Evolutionary conservation across 495 filamentous ascomycete genomes (phyloP).

Genomic region (Penicillium samsonianum): DNA sequence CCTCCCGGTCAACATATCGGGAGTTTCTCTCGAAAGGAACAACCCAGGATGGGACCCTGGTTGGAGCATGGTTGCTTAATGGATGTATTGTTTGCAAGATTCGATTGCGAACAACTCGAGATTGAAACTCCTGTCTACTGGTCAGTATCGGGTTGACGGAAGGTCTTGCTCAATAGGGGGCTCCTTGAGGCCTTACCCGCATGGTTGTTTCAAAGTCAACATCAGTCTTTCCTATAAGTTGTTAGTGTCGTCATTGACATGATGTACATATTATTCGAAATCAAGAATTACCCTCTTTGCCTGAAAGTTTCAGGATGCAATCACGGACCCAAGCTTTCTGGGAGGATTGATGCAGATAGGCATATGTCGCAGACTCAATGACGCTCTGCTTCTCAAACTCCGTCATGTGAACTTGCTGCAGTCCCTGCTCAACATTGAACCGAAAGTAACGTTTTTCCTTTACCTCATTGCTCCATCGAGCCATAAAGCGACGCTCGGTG

Average conservation of each 20-base stretch:
- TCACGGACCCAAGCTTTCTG: conserved; percentile 15
- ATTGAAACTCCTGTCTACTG: not conserved
- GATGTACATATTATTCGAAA: not conserved
- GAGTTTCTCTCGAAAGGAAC: conserved; percentile 35
- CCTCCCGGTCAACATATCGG: conserved; percentile 30
- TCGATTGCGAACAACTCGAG: not conserved
- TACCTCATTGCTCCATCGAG: conserved; percentile 20
- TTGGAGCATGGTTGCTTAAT: not conserved
- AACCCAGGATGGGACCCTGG: conserved; percentile 14
- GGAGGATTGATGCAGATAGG: conserved; percentile 19
- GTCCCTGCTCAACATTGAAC: conserved; percentile 24
- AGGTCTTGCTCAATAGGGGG: not conserved
- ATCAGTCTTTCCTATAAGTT: conserved; percentile 12
- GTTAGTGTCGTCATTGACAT: not conserved
- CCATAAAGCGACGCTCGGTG: conserved; percentile 22
- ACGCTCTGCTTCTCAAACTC: conserved; percentile 17
- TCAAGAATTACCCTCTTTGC: conserved; percentile 12
- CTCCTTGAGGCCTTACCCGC: conserved; percentile 2
- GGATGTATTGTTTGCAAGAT: not conserved
- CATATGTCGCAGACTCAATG: conserved; percentile 22
- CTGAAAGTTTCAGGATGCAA: conserved; percentile 16
- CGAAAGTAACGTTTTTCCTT: conserved; percentile 13
- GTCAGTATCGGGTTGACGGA: not conserved
- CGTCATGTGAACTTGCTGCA: conserved; percentile 20
- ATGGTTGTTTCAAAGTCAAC: conserved; percentile 14